phyloP scores from a whole-genome alignment of 1,284 basidiomycete genomes.

The Xerocomus minutiporus region DNA sequence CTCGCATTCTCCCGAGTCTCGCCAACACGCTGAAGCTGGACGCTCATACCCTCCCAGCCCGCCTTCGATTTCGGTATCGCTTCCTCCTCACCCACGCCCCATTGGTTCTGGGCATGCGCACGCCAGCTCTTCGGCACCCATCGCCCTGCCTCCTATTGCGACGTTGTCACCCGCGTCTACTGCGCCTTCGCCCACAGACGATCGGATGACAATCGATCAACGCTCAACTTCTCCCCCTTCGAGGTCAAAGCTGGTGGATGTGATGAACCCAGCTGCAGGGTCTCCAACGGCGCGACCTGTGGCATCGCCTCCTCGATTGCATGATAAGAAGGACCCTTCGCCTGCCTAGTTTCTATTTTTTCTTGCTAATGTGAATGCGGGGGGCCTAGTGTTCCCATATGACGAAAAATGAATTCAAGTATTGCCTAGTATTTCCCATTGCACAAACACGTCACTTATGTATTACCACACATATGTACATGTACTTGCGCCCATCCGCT shows the following conservation, averaged over 20 bases:
- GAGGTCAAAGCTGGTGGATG: constrained; percentile 48
- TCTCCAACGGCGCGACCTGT: constrained; percentile 36
- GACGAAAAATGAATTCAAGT: constrained; percentile 24
- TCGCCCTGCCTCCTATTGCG: constrained; percentile 59
- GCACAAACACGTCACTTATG: constrained; percentile 24
- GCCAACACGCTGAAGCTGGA: constrained; percentile 38
- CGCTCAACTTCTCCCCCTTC: constrained; percentile 43
- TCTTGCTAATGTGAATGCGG: constrained; percentile 5
- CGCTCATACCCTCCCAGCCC: constrained; percentile 50
- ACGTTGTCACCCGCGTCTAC: constrained; percentile 58
- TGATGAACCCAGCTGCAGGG: constrained; percentile 48
- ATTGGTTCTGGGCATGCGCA: constrained; percentile 48
- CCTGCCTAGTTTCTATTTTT: constrained; percentile 29
- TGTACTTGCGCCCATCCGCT: constrained; percentile 20
- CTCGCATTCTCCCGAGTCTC: constrained; percentile 59
- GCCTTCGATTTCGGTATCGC: constrained; percentile 47
- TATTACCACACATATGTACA: constrained; percentile 31
- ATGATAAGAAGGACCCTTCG: constrained; percentile 32
- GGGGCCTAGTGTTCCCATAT: constrained; percentile 7
- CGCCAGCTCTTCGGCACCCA: constrained; percentile 25
- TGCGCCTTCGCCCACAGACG: constrained; percentile 49
- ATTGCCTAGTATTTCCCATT: constrained; percentile 14
- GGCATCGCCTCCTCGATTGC: constrained; percentile 35
- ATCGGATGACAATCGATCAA: constrained; percentile 47
- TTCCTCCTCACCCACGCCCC: constrained; percentile 70